phyloP scores from a whole-genome alignment of 2,329 filamentous ascomycete species.

The Fusarium floridanum region DNA sequence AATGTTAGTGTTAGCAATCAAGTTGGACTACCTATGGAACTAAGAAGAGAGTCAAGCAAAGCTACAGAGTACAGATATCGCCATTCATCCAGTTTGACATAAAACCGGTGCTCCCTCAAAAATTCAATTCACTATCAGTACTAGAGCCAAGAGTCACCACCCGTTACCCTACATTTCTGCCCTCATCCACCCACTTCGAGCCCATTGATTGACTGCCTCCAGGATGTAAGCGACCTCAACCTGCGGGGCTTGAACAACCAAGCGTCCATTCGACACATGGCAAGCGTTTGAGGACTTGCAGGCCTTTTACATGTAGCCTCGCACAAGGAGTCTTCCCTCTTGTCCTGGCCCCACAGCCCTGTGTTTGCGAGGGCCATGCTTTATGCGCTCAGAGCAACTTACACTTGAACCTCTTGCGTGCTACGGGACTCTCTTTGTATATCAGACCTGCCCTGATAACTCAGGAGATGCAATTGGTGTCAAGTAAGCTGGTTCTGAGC shows the following conservation, averaged over 20 bases:
- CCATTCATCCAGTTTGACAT: not conserved
- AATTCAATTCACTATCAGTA: not conserved
- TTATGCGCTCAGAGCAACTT: not conserved
- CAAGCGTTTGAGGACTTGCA: slow-evolving; percentile 27
- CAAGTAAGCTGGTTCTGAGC: not conserved
- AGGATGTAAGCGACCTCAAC: slow-evolving; percentile 16
- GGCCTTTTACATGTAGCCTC: slow-evolving; percentile 30
- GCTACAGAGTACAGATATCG: not conserved
- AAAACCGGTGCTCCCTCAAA: not conserved
- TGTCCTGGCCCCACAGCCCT: slow-evolving; percentile 9
- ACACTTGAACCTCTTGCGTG: not conserved
- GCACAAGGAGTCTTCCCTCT: slow-evolving; percentile 26
- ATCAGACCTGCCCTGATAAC: slow-evolving; percentile 17
- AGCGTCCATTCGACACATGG: slow-evolving; percentile 32
- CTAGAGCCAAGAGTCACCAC: not conserved
- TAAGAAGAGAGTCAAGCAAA: not conserved
- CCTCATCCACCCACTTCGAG: slow-evolving; percentile 4
- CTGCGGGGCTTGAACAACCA: slow-evolving; percentile 24
- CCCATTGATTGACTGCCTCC: slow-evolving; percentile 3
- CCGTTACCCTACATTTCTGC: slow-evolving; percentile 1
- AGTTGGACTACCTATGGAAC: not conserved
- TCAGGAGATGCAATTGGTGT: slow-evolving; percentile 10
- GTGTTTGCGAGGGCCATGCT: slow-evolving; percentile 19
- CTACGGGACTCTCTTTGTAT: not conserved
- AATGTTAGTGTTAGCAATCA: not conserved